Evolutionary conservation across 179 eudicot species (phyloP).

Genomic region (Gypsophila paniculata): DNA sequence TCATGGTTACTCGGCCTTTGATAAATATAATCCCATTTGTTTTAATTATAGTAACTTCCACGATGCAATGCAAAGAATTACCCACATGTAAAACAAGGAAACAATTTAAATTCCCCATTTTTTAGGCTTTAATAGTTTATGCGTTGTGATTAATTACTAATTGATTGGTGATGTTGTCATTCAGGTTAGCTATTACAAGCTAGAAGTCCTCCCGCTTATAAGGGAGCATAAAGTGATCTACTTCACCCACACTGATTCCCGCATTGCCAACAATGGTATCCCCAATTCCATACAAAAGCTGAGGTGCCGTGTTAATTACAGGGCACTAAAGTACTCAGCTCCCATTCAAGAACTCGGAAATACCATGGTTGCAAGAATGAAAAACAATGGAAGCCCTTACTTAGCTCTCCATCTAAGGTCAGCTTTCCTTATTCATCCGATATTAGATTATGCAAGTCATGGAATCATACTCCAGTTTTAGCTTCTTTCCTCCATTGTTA

Average conservation of each 20-base stretch:
- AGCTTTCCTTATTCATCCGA: background rate
- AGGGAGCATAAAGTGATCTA: slow-evolving; percentile 90
- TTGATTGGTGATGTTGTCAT: slow-evolving; percentile 14
- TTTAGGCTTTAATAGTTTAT: background rate
- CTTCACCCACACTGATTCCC: slow-evolving; percentile 91
- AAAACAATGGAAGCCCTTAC: slow-evolving; percentile 64
- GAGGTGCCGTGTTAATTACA: slow-evolving; percentile 86
- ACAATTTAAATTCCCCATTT: too few relatives aligned
- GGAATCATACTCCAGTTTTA: background rate
- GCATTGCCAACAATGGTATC: slow-evolving; percentile 81
- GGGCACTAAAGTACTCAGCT: slow-evolving; percentile 77
- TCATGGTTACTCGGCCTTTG: too few relatives aligned
- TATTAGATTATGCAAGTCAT: background rate
- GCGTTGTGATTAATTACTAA: background rate
- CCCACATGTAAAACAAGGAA: too few relatives aligned
- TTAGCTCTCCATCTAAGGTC: slow-evolving; percentile 94
- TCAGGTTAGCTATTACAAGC: slow-evolving; percentile 84
- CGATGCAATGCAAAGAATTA: too few relatives aligned
- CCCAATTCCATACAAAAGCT: slow-evolving; percentile 74
- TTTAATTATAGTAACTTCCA: background rate
- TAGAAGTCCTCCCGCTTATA: slow-evolving; percentile 79
- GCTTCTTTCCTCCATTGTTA: background rate
- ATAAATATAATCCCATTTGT: too few relatives aligned
- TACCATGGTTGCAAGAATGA: slow-evolving; percentile 78
- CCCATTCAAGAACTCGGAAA: slow-evolving; percentile 80